Evolutionary conservation across 2,329 filamentous ascomycete species (phyloP).

Genomic region (Huntiella savannae): DNA sequence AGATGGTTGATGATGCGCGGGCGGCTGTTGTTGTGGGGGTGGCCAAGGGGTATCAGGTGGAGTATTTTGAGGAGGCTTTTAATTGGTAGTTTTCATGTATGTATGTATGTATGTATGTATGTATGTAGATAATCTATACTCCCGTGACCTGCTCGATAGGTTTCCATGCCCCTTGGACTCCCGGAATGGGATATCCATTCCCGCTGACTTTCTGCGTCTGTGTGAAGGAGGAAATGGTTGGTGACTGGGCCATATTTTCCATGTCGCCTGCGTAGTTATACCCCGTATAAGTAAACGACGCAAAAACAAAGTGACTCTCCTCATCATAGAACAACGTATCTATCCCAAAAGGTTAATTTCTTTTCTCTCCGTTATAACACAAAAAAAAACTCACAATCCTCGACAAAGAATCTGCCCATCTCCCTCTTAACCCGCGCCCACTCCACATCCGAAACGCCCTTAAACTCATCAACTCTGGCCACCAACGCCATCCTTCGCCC

Average conservation of each 20-base stretch:
- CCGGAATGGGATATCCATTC: background rate
- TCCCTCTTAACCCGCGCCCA: slow-evolving; percentile 63
- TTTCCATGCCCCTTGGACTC: slow-evolving; percentile 5
- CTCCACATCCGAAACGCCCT: slow-evolving; percentile 50
- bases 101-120: background rate
- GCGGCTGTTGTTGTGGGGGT: slow-evolving; percentile 19
- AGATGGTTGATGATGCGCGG: slow-evolving; percentile 26
- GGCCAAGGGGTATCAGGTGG: slow-evolving; percentile 16
- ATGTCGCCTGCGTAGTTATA: slow-evolving; percentile 55
- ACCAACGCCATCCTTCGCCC: no score
- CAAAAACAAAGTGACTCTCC: slow-evolving; percentile 44
- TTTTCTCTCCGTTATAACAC: background rate
- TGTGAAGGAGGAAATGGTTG: slow-evolving; percentile 31
- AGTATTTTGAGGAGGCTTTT: slow-evolving; percentile 27
- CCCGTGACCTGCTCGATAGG: slow-evolving; percentile 2
- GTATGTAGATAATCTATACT: background rate
- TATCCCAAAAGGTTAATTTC: slow-evolving; percentile 16
- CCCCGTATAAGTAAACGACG: slow-evolving; percentile 62
- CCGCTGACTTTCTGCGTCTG: no score
- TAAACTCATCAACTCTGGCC: slow-evolving; percentile 40
- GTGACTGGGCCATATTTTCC: slow-evolving; percentile 52
- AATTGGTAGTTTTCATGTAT: slow-evolving; percentile 19
- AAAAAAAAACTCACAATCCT: slow-evolving; percentile 38
- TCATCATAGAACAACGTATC: slow-evolving; percentile 58
- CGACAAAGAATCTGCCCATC: slow-evolving; percentile 56